These are phyloP conservation scores for Cubamyces lactineus DNA, from an alignment of 768 basidiomycete species.

Conservation along the genomic window DNA sequence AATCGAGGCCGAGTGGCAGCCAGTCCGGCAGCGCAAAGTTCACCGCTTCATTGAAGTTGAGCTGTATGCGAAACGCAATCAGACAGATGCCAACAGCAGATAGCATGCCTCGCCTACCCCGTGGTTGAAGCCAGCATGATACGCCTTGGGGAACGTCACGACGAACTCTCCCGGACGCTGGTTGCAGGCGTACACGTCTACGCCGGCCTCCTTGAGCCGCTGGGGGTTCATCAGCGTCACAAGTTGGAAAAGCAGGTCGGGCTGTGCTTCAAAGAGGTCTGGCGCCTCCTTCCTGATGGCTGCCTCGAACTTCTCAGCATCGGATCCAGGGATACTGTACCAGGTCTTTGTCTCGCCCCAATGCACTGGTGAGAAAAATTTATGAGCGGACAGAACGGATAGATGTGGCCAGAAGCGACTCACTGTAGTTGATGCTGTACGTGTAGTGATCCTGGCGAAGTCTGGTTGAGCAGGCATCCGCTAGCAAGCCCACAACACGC, in stretches of 20 bases:
- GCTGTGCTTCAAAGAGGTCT: slow-evolving; percentile 97
- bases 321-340: slow-evolving; percentile 97
- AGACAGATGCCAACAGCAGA: slow-evolving; percentile 13
- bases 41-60: slow-evolving; percentile 99
- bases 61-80: slow-evolving; percentile 45
- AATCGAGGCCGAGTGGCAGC: slow-evolving; percentile 85
- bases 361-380: slow-evolving; percentile 64
- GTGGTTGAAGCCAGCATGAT: slow-evolving; percentile 98
- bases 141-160: slow-evolving; percentile 96
- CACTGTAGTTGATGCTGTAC: slow-evolving; percentile 93
- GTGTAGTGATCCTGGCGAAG: slow-evolving; percentile 88
- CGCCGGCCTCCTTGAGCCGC: slow-evolving; percentile 82
- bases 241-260: slow-evolving; percentile 94
- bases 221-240: slow-evolving; percentile 98
- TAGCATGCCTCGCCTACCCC: slow-evolving; percentile 61
- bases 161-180: slow-evolving; percentile 98
- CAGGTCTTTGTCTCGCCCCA: slow-evolving; percentile 99
- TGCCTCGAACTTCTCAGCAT: slow-evolving; percentile 94
- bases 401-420: slow-evolving; percentile 33
- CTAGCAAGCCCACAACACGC: slow-evolving; percentile 27
- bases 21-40: slow-evolving; percentile 98
- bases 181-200: slow-evolving; percentile 92
- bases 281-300: slow-evolving; percentile 96
- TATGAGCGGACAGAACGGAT: slow-evolving; percentile 14
- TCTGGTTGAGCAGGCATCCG: slow-evolving; percentile 26